Evolutionary conservation across 2,329 filamentous ascomycete species (phyloP).

Genomic region (Raffaelea albimanens): DNA sequence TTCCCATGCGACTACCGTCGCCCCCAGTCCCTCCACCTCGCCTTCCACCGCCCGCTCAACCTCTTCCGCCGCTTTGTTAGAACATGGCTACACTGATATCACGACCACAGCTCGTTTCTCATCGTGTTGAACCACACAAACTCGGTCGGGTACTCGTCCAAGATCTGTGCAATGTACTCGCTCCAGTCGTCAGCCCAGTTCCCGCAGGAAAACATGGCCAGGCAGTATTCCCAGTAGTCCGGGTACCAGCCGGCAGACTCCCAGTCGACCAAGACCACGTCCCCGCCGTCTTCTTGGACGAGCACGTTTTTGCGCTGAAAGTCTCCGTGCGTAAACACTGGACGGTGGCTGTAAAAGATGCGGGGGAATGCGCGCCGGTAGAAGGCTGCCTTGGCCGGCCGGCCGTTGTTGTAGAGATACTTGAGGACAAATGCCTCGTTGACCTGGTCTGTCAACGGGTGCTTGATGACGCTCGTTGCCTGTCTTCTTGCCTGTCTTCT

Average conservation of each 20-base stretch:
- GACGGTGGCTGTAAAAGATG: neutral
- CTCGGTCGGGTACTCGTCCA: neutral
- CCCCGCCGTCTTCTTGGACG: neutral
- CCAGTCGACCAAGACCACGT: neutral
- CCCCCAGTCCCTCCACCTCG: too few relatives aligned
- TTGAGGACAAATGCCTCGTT: neutral
- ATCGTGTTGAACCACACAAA: neutral
- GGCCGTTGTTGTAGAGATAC: neutral
- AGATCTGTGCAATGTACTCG: neutral
- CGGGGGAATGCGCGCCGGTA: neutral
- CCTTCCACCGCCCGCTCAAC: too few relatives aligned
- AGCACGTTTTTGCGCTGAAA: constrained; percentile 1
- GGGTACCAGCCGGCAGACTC: neutral
- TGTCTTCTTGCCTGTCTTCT: too few relatives aligned
- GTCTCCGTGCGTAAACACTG: neutral
- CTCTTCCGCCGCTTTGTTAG: too few relatives aligned
- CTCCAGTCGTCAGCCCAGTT: neutral
- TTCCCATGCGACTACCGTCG: too few relatives aligned
- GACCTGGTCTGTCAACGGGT: too few relatives aligned
- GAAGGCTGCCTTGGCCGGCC: neutral
- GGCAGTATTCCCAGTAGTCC: neutral
- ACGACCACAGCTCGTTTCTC: constrained; percentile 1
- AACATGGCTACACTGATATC: too few relatives aligned
- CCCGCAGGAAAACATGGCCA: neutral
- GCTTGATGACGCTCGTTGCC: too few relatives aligned